Base-by-base conservation (phyloP, 768 basidiomycete species). In the Boletus speciosus region DNA sequence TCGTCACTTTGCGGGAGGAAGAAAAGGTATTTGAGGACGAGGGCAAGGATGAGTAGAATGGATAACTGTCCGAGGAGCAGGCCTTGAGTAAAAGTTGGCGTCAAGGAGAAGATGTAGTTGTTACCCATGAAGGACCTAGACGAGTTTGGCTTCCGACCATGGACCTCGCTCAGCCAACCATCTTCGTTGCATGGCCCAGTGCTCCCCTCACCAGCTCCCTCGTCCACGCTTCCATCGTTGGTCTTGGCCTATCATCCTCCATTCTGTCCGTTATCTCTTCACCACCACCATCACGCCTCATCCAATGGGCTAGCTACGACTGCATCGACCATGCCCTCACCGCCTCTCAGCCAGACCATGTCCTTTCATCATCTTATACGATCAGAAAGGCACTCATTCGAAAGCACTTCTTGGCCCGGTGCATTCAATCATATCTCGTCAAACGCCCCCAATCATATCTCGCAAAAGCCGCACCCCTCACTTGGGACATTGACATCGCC, bases 81-180 rank as follows among this genome's bases (percentile, higher is more conserved):
- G 15, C 96, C 96, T 67, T 98, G 95, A 0, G 95, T 97, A 73
- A 99, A 99, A 1, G 92, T 94, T 21, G 88, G 90, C 61, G 88
- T 84, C 40, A 91, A 76, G 35, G 85, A 84, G 61, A 90, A 81
- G 45, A 90, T 67, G 72, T 85, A 86, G 66, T 80, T 82, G 60
- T 55, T 70, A 46, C 61, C 61, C 69, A 70, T 70, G 43, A 56
- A 29, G 19, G 41, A 16, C 19, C 4, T 29, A 5, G 49, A 40
- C 21, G 21, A 36, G 47, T 38, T 47, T 23, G 19, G 45, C 31
- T 23, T 31, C 44, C 29, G 44, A 37, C 25, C 11, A 63, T 56
- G 59, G 14, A 46, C 25, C 38, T 12, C n/a, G 7, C 27, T 29
- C 40, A 57, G 19, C 49, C 52, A 19, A 37, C 47, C 56, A 74